Base-by-base conservation (phyloP, 306 rosid species). In the Begonia fuchsioides region DNA sequence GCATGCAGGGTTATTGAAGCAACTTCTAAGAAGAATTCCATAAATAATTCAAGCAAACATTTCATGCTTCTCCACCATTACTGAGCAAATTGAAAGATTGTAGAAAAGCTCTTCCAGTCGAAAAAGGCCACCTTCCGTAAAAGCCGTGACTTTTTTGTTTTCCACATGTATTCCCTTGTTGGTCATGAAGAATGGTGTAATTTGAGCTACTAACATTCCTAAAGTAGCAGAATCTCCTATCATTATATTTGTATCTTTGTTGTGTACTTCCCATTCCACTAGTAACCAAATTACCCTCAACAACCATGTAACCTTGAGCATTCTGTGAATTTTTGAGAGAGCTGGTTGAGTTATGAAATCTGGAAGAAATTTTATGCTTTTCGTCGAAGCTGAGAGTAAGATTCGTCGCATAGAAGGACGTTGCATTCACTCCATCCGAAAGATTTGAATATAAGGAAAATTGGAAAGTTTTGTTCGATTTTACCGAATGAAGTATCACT, bases 141-240 rank as follows among this genome's bases (percentile, higher is more conserved):
- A 64, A 51, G 10, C 71, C 47, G 60, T 53, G 16, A 64, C 60
- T 64, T 15, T 17, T 43, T 60, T 49, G 61, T 50, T 50, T 56
- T 49, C 16, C 43, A 73, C 98, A 92, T 2, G 44, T 53, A 44
- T 58, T 17, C 19, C 47, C 60, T 18, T 68, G 77, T 63, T 57
- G n/a, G 63, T 90, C 98, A 43, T 77, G 65, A 9, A 81, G 74
- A 58, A 84, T 73, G 14, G 90, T 77, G 62, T 68, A 85, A 67
- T 90, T 75, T 47, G 82, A 78, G 73, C 92, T 71, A 56, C 92
- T 85, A 15, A 85, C 60, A 65, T 75, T 75, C 73, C 95, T 73
- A 3, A 54, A 75, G 63, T 85, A 90, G 55, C 95, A 90, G 12
- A 46, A 48, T 16, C 44, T 56, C 43, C 48, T 55, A 38, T 80